phyloP scores from a whole-genome alignment of 192 early-diverging fungal genomes.

The Mortierella hygrophila region DNA sequence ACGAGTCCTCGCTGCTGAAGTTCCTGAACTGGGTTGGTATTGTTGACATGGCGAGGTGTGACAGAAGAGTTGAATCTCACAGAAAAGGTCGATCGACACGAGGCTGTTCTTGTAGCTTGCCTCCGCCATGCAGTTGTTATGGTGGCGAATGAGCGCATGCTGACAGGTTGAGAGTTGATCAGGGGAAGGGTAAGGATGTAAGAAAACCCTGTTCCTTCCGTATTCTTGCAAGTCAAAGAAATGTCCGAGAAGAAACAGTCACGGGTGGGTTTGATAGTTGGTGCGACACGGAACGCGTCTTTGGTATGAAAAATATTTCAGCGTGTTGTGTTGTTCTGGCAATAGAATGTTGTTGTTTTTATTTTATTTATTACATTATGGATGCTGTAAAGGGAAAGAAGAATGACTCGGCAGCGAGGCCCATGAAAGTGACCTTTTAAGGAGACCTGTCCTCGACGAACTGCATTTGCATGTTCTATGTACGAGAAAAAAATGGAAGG shows the following conservation, averaged over 20 bases:
- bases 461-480: constrained; percentile 34
- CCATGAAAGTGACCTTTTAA: neutral
- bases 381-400: neutral
- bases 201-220: neutral
- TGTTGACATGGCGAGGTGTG: neutral
- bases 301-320: no score
- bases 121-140: constrained; percentile 15
- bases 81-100: neutral
- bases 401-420: no score
- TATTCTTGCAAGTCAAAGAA: neutral
- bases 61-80: constrained; percentile 29
- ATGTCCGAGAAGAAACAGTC: neutral
- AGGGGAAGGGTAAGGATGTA: neutral
- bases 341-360: no score
- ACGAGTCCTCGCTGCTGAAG: constrained; percentile 65
- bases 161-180: neutral
- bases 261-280: neutral
- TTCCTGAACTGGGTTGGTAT: constrained; percentile 50
- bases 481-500: neutral
- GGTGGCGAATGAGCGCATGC: constrained; percentile 32
- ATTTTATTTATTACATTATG: no score
- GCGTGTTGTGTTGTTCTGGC: no score
- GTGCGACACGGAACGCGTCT: neutral
- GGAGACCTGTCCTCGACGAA: constrained; percentile 23
- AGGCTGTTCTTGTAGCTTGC: neutral